Evolutionary conservation across 2,329 filamentous ascomycete species (phyloP).

Genomic region (Diaporthe sp.): DNA sequence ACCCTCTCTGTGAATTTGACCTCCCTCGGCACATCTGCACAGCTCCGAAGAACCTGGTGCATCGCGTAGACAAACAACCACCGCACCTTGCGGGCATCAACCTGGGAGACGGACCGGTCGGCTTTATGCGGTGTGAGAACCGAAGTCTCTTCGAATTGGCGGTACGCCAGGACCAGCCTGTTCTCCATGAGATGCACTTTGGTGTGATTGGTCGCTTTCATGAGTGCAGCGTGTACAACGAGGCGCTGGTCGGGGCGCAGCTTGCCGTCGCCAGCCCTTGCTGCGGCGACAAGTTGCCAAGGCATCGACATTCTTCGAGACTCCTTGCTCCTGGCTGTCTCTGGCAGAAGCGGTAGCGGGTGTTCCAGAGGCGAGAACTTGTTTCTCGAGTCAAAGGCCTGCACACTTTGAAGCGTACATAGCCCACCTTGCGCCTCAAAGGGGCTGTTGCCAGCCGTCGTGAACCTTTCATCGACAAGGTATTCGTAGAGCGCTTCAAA

Average conservation of each 20-base stretch:
- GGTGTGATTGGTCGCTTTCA: constrained; percentile 63
- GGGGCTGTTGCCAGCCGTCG: constrained; percentile 62
- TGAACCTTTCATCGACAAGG: constrained; percentile 74
- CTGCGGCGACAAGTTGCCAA: constrained; percentile 53
- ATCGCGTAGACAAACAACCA: constrained; percentile 84
- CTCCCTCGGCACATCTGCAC: constrained; percentile 72
- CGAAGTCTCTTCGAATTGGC: constrained; percentile 76
- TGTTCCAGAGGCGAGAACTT: constrained; percentile 72
- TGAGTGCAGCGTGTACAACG: constrained; percentile 65
- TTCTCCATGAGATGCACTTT: constrained; percentile 57
- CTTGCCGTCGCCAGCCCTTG: constrained; percentile 50
- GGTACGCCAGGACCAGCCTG: constrained; percentile 76
- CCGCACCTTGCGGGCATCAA: constrained; percentile 81
- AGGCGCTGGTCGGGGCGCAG: constrained; percentile 63
- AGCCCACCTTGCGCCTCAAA: constrained; percentile 74
- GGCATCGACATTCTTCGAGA: constrained; percentile 47
- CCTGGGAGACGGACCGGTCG: constrained; percentile 68
- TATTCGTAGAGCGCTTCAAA: constrained; percentile 80
- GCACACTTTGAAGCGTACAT: constrained; percentile 77
- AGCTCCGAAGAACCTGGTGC: constrained; percentile 78
- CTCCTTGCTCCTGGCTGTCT: constrained; percentile 45
- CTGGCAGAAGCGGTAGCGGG: constrained; percentile 77
- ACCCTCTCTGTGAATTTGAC: constrained; percentile 69
- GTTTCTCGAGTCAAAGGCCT: constrained; percentile 74
- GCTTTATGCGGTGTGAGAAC: constrained; percentile 63